Evolutionary conservation across 306 rosid genomes (phyloP).

Genomic region (Hylodesmum podocarpum): DNA sequence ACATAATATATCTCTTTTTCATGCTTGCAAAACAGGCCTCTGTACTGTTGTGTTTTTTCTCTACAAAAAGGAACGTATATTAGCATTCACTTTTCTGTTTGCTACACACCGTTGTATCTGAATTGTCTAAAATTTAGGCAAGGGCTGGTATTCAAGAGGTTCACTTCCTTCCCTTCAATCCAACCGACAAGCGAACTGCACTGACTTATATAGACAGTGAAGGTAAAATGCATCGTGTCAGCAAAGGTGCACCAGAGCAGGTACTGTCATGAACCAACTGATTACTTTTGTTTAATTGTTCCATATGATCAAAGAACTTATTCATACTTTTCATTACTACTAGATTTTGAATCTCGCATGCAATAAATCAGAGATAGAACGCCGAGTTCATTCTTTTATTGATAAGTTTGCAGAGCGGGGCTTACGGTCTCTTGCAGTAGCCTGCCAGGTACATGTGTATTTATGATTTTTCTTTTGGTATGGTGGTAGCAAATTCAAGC

Average conservation of each 20-base stretch:
- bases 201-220: constrained; percentile 67
- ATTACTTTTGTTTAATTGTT: constrained; percentile 6
- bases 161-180: constrained; percentile 92
- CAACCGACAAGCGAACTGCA: constrained; percentile 84
- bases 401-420: constrained; percentile 84
- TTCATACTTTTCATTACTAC: constrained; percentile 22
- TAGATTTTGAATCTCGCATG: constrained; percentile 79
- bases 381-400: constrained; percentile 63
- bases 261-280: constrained; percentile 33
- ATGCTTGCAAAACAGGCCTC: neutral
- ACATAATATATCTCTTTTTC: neutral
- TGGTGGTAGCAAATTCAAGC: neutral
- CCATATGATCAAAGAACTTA: constrained; percentile 12
- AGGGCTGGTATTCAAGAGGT: constrained; percentile 71
- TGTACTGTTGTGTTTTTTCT: neutral
- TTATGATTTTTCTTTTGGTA: neutral
- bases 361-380: constrained; percentile 72
- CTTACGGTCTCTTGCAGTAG: constrained; percentile 81
- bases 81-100: constrained; percentile 11
- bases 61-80: neutral
- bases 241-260: constrained; percentile 97
- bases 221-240: constrained; percentile 78
- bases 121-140: constrained; percentile 49
- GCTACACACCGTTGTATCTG: constrained; percentile 4
- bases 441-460: constrained; percentile 61